Evolutionary conservation across 768 basidiomycete genomes (phyloP).

Genomic region (Psilocybe tampanensis): DNA sequence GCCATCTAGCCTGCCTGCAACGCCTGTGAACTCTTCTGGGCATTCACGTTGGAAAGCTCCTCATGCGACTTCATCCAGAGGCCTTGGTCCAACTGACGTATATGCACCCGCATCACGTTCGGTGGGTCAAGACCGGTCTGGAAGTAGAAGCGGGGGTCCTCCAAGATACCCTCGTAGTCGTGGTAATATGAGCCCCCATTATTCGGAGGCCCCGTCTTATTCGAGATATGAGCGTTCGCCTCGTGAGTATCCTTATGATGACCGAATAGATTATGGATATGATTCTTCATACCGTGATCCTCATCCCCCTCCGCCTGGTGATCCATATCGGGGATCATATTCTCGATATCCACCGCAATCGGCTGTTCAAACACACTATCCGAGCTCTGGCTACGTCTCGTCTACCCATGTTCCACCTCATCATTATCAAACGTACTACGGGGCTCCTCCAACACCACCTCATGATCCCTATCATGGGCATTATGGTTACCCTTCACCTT

Average conservation of each 20-base stretch:
- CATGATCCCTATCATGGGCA: slow-evolving; percentile 8
- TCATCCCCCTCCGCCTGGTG: slow-evolving; percentile 15
- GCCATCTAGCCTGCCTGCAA: slow-evolving; percentile 2
- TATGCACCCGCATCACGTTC: slow-evolving; percentile 26
- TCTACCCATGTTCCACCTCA: slow-evolving; percentile 15
- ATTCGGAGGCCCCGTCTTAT: neutral
- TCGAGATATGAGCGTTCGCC: slow-evolving; percentile 1
- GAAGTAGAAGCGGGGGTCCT: slow-evolving; percentile 29
- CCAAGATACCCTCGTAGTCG: slow-evolving; percentile 3
- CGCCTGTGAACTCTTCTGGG: slow-evolving; percentile 1
- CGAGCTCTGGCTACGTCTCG: slow-evolving; percentile 11
- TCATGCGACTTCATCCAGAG: slow-evolving; percentile 30
- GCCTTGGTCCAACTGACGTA: slow-evolving; percentile 27
- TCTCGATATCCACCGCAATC: slow-evolving; percentile 17
- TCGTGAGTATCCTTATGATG: slow-evolving; percentile 15
- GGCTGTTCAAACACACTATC: slow-evolving; percentile 11
- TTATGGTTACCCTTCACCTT: slow-evolving; percentile 9
- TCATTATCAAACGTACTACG: slow-evolving; percentile 14
- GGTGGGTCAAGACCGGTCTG: slow-evolving; percentile 29
- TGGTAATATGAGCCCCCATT: slow-evolving; percentile 2
- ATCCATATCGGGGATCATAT: slow-evolving; percentile 14
- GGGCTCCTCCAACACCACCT: slow-evolving; percentile 13
- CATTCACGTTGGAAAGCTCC: slow-evolving; percentile 25
- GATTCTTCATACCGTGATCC: slow-evolving; percentile 12
- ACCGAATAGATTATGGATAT: slow-evolving; percentile 16